These are phyloP conservation scores for Colletotrichum simmondsii DNA, from an alignment of 2,329 filamentous ascomycete genomes.

Conservation along the genomic window DNA sequence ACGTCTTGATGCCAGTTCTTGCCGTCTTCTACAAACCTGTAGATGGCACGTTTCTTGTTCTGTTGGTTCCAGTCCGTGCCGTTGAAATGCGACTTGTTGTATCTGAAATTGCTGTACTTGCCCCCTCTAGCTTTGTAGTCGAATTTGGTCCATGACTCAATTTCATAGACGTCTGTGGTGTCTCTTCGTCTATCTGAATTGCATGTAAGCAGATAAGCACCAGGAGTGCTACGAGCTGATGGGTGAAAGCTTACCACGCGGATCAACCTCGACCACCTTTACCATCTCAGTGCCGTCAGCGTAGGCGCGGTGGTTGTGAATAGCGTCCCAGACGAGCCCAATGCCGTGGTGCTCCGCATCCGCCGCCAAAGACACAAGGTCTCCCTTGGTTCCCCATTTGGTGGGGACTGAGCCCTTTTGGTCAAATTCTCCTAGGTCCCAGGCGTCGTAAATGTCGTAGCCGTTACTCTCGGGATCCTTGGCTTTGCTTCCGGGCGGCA, in stretches of 20 bases:
- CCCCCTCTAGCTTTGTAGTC: slow-evolving; percentile 24
- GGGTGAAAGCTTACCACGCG: neutral
- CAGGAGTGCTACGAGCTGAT: neutral
- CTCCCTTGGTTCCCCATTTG: slow-evolving; percentile 32
- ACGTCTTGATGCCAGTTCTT: slow-evolving; percentile 34
- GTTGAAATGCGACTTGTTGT: slow-evolving; percentile 33
- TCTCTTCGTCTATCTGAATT: slow-evolving; percentile 24
- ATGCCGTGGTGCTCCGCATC: slow-evolving; percentile 21
- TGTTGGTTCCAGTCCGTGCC: slow-evolving; percentile 32
- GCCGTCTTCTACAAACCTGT: slow-evolving; percentile 27
- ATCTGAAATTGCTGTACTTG: slow-evolving; percentile 31
- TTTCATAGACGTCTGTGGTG: slow-evolving; percentile 26
- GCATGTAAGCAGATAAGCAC: neutral
- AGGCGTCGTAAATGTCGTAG: slow-evolving; percentile 32
- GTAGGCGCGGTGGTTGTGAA: slow-evolving; percentile 33
- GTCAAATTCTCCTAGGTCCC: slow-evolving; percentile 31
- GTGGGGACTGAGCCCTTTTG: slow-evolving; percentile 30
- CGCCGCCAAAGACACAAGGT: slow-evolving; percentile 12
- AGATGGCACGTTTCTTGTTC: slow-evolving; percentile 28
- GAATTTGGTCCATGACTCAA: slow-evolving; percentile 31
- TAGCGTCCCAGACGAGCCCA: slow-evolving; percentile 28
- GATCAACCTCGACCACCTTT: slow-evolving; percentile 26
- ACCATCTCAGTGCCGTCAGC: slow-evolving; percentile 30
- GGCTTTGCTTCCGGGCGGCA: slow-evolving; percentile 31
- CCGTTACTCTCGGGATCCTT: slow-evolving; percentile 31